Percentiles rank a stretch among this genome's conserved stretches.
phyloP scores from a whole-genome alignment of 2,329 filamentous ascomycete genomes.

The Thielaviopsis populi region DNA sequence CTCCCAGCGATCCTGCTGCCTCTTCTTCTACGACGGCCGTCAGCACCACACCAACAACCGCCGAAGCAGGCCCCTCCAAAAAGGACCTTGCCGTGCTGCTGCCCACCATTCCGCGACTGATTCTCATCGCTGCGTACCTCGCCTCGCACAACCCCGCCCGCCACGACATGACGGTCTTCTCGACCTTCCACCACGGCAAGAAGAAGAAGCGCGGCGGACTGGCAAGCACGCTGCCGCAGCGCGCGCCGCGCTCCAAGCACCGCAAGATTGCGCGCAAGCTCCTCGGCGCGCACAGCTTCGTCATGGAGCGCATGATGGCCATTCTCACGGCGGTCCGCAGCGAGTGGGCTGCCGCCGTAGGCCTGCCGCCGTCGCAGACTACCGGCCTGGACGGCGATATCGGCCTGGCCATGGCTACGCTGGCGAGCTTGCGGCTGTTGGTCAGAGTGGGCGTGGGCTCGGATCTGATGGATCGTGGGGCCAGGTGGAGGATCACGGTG shows the following conservation, averaged over 20 bases:
- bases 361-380: slow-evolving; percentile 23
- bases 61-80: neutral
- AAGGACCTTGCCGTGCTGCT: slow-evolving; percentile 41
- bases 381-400: slow-evolving; percentile 38
- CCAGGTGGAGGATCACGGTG: slow-evolving; percentile 64
- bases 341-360: slow-evolving; percentile 33
- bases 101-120: slow-evolving; percentile 56
- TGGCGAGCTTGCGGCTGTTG: slow-evolving; percentile 55
- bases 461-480: slow-evolving; percentile 53
- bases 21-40: neutral
- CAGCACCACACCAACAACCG: slow-evolving; percentile 2
- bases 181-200: slow-evolving; percentile 46
- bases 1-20: slow-evolving; percentile 10
- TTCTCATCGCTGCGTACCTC: slow-evolving; percentile 64
- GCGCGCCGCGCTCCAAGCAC: slow-evolving; percentile 34
- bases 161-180: slow-evolving; percentile 63
- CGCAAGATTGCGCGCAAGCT: slow-evolving; percentile 64
- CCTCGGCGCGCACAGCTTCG: slow-evolving; percentile 61
- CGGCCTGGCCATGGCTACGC: slow-evolving; percentile 52
- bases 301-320: slow-evolving; percentile 62
- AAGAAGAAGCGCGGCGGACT: slow-evolving; percentile 36
- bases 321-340: slow-evolving; percentile 54
- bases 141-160: slow-evolving; percentile 64
- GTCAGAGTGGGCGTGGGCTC: slow-evolving; percentile 46
- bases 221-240: slow-evolving; percentile 22